Evolutionary conservation across 169 alveolate genomes (phyloP), one percentile per base, ranked within the genome.

Genomic region (Eimeria necatrix): DNA sequence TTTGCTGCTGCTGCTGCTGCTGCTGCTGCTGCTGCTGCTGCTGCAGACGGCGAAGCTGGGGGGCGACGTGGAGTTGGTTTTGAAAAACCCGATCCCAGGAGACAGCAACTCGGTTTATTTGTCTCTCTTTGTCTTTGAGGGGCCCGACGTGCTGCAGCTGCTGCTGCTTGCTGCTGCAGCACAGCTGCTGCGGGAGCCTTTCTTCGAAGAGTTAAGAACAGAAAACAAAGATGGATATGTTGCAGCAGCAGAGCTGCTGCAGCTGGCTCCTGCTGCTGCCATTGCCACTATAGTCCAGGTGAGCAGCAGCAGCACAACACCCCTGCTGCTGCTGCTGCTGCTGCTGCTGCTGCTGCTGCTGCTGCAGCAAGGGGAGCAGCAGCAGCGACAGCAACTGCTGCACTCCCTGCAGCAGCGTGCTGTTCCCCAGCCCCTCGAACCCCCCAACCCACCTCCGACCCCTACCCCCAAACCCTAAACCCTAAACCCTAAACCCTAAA

Each of bases 181-280:
- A n/a, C 92, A 73, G 8, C 24, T 94, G 76, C 4, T 94, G 16
- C 52, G 91, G 61, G 74, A 93, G 20, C 96, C 96, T 4, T 94
- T 94, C 89, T 94, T 94, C 61, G 92, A 83, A 22, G 74, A 85
- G 3, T 56, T 94, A 0, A 91, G 96, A 86, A 94, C 96, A 0
- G 70, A 20, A 41, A 85, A 83, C 91, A 94, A 86, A 94, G 96
- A 94, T 81, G 96, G 96, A 20, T 94, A 94, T 60, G 94, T 94
- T 18, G 96, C 96, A 2, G 41, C 89, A 41, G 94, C 95, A 0
- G 78, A 68, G 5, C 78, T 94, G 32, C 46, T 70, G 3, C 94
- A 94, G 46, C 53, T 94, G 53, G 85, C 96, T 6, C 96, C 96
- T 2, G 93, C 46, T n/a, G 22, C 49, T 7, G 81, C 94, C 46